Evolutionary conservation across 352 stramenopile species (phyloP), one percentile per base, ranked within the genome.

Genomic region (Globisporangium paroecandrum): DNA sequence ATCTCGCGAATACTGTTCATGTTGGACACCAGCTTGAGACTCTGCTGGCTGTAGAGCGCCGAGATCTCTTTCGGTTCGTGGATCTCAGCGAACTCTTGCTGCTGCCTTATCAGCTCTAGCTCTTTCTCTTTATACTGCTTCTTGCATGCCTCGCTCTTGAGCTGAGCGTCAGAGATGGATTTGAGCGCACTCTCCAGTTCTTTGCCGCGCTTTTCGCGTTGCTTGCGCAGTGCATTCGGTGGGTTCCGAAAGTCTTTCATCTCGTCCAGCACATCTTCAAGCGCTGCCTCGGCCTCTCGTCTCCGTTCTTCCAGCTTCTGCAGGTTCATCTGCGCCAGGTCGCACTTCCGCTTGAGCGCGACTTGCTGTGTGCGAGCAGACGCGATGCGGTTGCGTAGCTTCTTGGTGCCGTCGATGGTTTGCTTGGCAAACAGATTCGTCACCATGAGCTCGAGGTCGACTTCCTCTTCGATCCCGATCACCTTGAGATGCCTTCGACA

Each of bases 161-260:
- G 46, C 15, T 77, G 62, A 3, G 68, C 67, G 13, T 70, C 29
- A 0, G 59, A 68, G 8, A 78, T n/a, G 1, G n/a, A 62, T 20
- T 62, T 47, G 24, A 69, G 22, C 1, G 72, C 72, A 9, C 77
- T 24, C 24, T 83, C 75, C 12, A 93, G 67, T 6, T 80, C 71
- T 36, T 67, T 56, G 0, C 68, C 58, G n/a, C 80, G 69, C 25
- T 38, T 59, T 43, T 78, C 68, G 24, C 78, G 74, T 51, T 74
- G 76, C 12, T 72, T 69, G 0, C 77, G 71, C 29, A 93, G 60
- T 18, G 78, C 82, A 59, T 79, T 79, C 6, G 85, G 85, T 8
- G 82, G 81, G 58, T 88, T 76, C 0, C 83, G 79, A 38, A 93
- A 93, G n/a, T 90, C 85, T 49, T 69, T 65, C 1, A 74, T 75